Evolutionary conservation across 805 yeast species (phyloP).

Genomic region (Wickerhamomyces mucosus): DNA sequence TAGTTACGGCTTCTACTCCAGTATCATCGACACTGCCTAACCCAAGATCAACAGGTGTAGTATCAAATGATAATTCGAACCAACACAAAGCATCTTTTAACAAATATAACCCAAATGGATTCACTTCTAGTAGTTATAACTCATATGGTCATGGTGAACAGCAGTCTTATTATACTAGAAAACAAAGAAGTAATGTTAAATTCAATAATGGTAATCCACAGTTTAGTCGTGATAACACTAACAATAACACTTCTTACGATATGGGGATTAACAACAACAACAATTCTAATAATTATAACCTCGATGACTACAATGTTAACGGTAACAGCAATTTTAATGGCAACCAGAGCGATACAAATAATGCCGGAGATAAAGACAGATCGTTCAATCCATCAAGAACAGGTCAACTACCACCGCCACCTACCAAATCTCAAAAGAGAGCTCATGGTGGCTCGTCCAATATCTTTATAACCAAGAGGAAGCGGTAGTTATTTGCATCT

Average conservation of each 20-base stretch:
- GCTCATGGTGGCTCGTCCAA: too few relatives aligned
- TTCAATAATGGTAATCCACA: not conserved
- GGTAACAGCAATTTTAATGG: not conserved
- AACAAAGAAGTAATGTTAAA: too few relatives aligned
- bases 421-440: not conserved
- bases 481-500: too few relatives aligned
- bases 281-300: not conserved
- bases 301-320: not conserved
- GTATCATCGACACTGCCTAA: too few relatives aligned
- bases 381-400: constrained; percentile 1
- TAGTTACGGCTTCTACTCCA: too few relatives aligned
- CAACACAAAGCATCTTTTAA: not conserved
- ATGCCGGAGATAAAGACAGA: not conserved
- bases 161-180: not conserved
- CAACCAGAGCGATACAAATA: not conserved
- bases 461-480: too few relatives aligned
- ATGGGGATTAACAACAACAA: not conserved
- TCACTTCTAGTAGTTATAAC: not conserved
- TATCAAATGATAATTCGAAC: not conserved
- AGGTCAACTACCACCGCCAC: constrained; percentile 1
- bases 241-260: not conserved
- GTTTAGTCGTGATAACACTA: not conserved
- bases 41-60: not conserved
- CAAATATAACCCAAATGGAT: not conserved
- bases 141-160: not conserved